Conservation (phyloP, 106 monocot genomes). For the Triglochin maritima region DNA sequence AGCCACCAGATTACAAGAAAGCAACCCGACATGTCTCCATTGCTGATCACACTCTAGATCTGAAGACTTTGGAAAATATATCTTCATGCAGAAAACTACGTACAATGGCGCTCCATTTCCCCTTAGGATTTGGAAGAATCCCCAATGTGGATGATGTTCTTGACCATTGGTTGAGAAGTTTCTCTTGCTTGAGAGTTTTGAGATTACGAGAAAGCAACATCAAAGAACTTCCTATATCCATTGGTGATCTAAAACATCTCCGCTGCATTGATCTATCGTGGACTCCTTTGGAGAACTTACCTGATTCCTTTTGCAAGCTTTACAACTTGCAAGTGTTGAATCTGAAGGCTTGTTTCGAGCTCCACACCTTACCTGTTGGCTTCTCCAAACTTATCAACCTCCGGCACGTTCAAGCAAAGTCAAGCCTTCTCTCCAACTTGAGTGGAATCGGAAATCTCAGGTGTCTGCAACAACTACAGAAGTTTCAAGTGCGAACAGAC, state of each 20-base stretch:
- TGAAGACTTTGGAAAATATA: not conserved
- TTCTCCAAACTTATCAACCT: slow-evolving; percentile 13
- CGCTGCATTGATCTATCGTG: slow-evolving; percentile 14
- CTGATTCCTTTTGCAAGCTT: not conserved
- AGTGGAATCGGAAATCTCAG: slow-evolving; percentile 9
- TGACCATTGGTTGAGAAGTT: not conserved
- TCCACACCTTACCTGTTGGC: slow-evolving; percentile 2
- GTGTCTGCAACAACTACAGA: slow-evolving; percentile 1
- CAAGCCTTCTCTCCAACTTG: not conserved
- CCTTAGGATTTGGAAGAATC: not conserved
- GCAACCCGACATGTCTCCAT: slow-evolving; percentile 19
- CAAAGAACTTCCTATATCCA: slow-evolving; percentile 3
- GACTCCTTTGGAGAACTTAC: slow-evolving; percentile 7
- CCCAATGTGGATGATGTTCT: not conserved
- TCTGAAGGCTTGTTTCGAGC: slow-evolving; percentile 1
- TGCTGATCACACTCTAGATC: not conserved
- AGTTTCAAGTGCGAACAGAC: not conserved
- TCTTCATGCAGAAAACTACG: not conserved
- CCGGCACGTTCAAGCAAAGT: slow-evolving; percentile 8
- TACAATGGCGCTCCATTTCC: not conserved
- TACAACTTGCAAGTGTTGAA: slow-evolving; percentile 13
- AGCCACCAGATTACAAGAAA: not conserved
- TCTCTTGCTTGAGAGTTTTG: not conserved
- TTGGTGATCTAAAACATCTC: slow-evolving; percentile 25
- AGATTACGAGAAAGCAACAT: not conserved